Percentiles rank a stretch among this genome's conserved stretches.
Conservation (phyloP, 2,329 filamentous ascomycete species). For the Pyricularia pennisetigena region DNA sequence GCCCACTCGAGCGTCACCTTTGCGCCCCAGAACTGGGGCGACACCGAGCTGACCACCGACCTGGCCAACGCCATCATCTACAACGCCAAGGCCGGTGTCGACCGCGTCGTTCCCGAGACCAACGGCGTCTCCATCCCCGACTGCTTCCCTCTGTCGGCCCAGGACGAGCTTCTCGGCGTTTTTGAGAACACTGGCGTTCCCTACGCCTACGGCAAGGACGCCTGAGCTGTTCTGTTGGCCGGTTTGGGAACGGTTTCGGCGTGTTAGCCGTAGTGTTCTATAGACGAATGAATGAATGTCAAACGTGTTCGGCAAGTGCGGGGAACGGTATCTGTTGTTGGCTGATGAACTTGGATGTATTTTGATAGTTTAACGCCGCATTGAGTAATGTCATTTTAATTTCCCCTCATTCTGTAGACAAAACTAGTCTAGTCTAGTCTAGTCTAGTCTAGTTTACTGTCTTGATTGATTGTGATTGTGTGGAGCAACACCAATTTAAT, state of each 20-base stretch:
- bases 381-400: too few relatives aligned
- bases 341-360: too few relatives aligned
- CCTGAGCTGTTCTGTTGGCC: background rate
- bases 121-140: background rate
- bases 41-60: constrained; percentile 1
- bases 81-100: background rate
- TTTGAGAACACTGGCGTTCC: background rate
- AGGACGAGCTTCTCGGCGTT: background rate
- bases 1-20: constrained; percentile 22
- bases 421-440: too few relatives aligned
- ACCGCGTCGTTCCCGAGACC: background rate
- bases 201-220: background rate
- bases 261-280: too few relatives aligned
- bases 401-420: too few relatives aligned
- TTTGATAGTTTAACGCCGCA: too few relatives aligned
- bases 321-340: too few relatives aligned
- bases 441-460: too few relatives aligned
- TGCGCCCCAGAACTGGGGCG: constrained; percentile 20
- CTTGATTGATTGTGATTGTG: too few relatives aligned
- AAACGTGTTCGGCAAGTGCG: too few relatives aligned
- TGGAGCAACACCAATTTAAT: too few relatives aligned
- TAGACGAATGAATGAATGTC: background rate
- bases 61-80: constrained; percentile 2
- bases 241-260: too few relatives aligned
- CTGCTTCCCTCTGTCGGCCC: background rate